Conservation (phyloP, 352 stramenopile genomes). For the Phytophthora capsici region DNA sequence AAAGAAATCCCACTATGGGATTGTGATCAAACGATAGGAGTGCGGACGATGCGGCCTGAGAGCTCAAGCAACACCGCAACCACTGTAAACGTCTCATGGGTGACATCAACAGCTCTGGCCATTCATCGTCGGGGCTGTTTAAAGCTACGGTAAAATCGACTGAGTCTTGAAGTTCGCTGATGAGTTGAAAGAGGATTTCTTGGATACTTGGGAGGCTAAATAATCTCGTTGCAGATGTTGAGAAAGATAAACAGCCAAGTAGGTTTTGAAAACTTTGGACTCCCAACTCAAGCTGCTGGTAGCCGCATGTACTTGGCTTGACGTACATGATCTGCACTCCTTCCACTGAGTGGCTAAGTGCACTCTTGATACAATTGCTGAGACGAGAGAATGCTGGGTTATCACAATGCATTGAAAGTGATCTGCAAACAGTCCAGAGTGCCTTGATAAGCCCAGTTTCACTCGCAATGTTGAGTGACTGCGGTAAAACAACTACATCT, state of each 20-base stretch:
- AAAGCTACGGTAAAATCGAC: conserved; percentile 39
- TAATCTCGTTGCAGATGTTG: conserved; percentile 7
- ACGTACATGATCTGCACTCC: conserved; percentile 1
- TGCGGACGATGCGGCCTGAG: conserved; percentile 31
- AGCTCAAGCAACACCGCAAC: conserved; percentile 43
- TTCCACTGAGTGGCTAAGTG: conserved; percentile 12
- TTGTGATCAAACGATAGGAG: conserved; percentile 11
- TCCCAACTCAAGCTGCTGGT: conserved; percentile 1
- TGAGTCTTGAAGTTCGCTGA: conserved; percentile 24
- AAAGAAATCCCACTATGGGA: conserved; percentile 36
- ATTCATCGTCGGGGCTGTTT: conserved; percentile 52
- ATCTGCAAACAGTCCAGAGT: conserved; percentile 7
- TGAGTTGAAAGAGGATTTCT: conserved; percentile 1
- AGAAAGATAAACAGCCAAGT: conserved; percentile 16
- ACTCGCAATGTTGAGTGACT: conserved; percentile 9
- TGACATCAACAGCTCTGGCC: conserved; percentile 10
- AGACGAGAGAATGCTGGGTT: background rate
- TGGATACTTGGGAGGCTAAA: conserved; percentile 34
- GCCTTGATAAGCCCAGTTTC: conserved; percentile 18
- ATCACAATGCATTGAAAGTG: background rate
- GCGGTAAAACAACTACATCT: background rate
- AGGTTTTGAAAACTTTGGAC: conserved; percentile 8
- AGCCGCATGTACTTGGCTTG: background rate
- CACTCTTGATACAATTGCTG: background rate
- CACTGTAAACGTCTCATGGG: conserved; percentile 29